phyloP scores from a whole-genome alignment of 2,329 filamentous ascomycete species.

The Pestalotiopsis sp. region DNA sequence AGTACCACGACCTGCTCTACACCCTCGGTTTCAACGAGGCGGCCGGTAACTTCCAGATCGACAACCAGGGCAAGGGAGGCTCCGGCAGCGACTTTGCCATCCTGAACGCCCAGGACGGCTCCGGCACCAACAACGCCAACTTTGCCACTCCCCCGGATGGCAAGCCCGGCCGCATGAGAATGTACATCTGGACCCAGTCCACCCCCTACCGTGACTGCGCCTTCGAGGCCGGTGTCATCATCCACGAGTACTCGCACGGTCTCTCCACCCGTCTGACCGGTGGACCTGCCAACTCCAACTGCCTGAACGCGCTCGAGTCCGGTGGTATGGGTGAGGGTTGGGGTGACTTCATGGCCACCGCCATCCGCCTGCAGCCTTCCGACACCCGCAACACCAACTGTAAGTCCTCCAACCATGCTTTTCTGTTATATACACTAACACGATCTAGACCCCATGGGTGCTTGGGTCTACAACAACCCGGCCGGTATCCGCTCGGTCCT shows the following conservation, averaged over 20 bases:
- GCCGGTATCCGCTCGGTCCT: constrained; percentile 46
- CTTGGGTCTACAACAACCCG: constrained; percentile 43
- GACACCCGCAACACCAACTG: constrained; percentile 48
- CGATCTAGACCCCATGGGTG: constrained; percentile 39
- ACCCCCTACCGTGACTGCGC: constrained; percentile 53
- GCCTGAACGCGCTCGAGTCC: constrained; percentile 43
- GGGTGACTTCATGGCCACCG: constrained; percentile 52
- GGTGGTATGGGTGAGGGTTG: constrained; percentile 56
- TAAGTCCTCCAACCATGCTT: background rate
- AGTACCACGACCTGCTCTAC: constrained; percentile 62
- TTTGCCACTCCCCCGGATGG: constrained; percentile 59
- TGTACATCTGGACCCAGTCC: constrained; percentile 58
- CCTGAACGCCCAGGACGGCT: constrained; percentile 60
- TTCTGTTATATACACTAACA: background rate
- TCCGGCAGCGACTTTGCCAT: constrained; percentile 54
- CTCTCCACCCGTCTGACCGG: constrained; percentile 62
- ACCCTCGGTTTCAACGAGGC: constrained; percentile 58
- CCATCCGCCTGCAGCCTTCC: constrained; percentile 44
- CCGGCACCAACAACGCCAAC: constrained; percentile 58
- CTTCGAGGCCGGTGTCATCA: constrained; percentile 63
- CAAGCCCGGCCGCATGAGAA: constrained; percentile 55
- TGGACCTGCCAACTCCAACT: constrained; percentile 55
- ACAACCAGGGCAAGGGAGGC: constrained; percentile 59
- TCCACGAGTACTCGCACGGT: constrained; percentile 62
- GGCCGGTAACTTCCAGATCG: constrained; percentile 62